Evolutionary conservation across 495 filamentous ascomycete genomes (phyloP).

Genomic region (Aspergillus sparsus): DNA sequence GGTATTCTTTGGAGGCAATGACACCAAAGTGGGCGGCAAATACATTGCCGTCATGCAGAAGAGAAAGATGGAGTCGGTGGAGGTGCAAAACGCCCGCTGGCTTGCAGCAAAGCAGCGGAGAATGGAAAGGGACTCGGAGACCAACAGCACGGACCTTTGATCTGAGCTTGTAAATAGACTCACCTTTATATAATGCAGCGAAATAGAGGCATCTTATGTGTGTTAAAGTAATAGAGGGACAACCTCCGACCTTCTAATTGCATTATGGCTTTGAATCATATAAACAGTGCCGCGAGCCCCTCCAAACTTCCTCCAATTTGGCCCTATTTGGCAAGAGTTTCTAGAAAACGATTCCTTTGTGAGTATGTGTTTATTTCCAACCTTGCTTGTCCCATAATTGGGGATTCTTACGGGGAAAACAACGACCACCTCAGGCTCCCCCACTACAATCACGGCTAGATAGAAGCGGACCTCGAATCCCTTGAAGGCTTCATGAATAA

Average conservation of each 20-base stretch:
- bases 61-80: constrained; percentile 59
- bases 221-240: background rate
- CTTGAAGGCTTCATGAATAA: constrained; percentile 93
- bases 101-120: constrained; percentile 66
- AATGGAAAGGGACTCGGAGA: constrained; percentile 20
- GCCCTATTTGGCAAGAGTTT: constrained; percentile 67
- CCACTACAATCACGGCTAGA: constrained; percentile 86
- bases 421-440: constrained; percentile 83
- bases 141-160: constrained; percentile 21
- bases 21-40: constrained; percentile 56
- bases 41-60: constrained; percentile 75
- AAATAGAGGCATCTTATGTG: constrained; percentile 5
- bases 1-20: constrained; percentile 71
- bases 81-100: constrained; percentile 76
- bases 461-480: constrained; percentile 93
- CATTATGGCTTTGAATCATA: constrained; percentile 62
- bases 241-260: background rate
- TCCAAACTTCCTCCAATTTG: constrained; percentile 84
- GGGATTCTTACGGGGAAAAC: constrained; percentile 73
- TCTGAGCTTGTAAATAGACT: constrained; percentile 28
- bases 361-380: background rate
- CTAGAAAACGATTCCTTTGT: constrained; percentile 25
- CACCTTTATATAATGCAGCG: constrained; percentile 13
- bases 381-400: background rate
- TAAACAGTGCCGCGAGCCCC: constrained; percentile 72